phyloP scores from a whole-genome alignment of 306 rosid species.

The Prinsepia uniflora region DNA sequence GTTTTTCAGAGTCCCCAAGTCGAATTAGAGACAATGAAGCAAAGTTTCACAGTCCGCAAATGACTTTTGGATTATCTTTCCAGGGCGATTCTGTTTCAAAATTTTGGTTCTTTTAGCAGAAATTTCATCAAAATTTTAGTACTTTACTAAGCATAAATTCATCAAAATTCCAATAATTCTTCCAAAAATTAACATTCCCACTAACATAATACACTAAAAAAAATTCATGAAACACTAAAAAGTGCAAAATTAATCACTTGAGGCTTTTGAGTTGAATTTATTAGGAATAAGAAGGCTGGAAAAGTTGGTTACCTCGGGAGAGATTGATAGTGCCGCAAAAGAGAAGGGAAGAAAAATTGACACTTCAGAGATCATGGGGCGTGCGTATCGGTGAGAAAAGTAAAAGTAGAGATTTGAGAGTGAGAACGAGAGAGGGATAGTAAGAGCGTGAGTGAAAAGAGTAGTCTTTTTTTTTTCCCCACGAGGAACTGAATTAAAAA shows the following conservation, averaged over 20 bases:
- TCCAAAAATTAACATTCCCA: not conserved
- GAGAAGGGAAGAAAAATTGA: not conserved
- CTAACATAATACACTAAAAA: not conserved
- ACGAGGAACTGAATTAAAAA: too few relatives aligned
- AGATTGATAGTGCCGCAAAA: not conserved
- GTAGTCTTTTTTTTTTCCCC: too few relatives aligned
- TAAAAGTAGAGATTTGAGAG: not conserved
- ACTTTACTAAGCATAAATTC: not conserved
- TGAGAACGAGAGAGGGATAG: not conserved
- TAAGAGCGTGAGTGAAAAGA: too few relatives aligned
- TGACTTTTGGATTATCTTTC: not conserved
- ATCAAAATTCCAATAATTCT: not conserved
- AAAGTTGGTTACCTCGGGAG: not conserved
- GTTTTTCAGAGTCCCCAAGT: too few relatives aligned
- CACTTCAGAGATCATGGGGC: not conserved
- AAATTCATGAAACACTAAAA: too few relatives aligned
- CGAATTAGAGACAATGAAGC: too few relatives aligned
- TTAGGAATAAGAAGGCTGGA: not conserved
- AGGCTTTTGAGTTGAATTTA: too few relatives aligned
- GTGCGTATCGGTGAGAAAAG: not conserved
- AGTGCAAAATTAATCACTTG: not conserved
- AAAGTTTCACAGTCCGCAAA: not conserved
- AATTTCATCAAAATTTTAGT: too few relatives aligned
- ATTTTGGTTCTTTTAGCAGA: not conserved
- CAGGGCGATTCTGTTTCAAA: not conserved